phyloP scores from a whole-genome alignment of 2,329 filamentous ascomycete genomes.

The Claviceps capensis region DNA sequence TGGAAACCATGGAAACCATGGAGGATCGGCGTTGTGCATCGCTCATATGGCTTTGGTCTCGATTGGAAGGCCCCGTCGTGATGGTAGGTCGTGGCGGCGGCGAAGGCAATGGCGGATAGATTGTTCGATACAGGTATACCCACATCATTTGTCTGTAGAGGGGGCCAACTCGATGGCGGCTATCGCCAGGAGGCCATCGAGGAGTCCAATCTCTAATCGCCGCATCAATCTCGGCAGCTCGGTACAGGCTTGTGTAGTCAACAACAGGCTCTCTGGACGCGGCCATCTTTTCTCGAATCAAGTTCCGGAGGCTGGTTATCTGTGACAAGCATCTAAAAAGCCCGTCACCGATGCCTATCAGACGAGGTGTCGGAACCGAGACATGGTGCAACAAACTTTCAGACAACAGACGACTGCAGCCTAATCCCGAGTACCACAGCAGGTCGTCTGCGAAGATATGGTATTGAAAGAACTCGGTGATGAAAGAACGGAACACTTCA shows the following conservation, averaged over 20 bases:
- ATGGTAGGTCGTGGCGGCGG: slow-evolving; percentile 18
- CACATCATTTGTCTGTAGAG: slow-evolving; percentile 55
- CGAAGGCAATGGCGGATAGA: slow-evolving; percentile 39
- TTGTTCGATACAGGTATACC: slow-evolving; percentile 48
- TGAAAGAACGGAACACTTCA: slow-evolving; percentile 48
- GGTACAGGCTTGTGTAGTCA: slow-evolving; percentile 58
- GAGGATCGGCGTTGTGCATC: slow-evolving; percentile 18
- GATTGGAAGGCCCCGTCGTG: slow-evolving; percentile 13
- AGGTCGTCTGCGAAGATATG: slow-evolving; percentile 56
- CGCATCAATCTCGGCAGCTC: slow-evolving; percentile 62
- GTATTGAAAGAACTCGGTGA: slow-evolving; percentile 75
- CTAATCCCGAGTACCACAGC: slow-evolving; percentile 32
- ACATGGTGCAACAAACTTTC: slow-evolving; percentile 29
- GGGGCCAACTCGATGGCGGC: slow-evolving; percentile 39
- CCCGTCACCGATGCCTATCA: slow-evolving; percentile 72
- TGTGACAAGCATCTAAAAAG: slow-evolving; percentile 66
- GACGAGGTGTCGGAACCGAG: slow-evolving; percentile 34
- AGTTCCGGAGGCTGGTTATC: slow-evolving; percentile 64
- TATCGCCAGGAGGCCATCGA: slow-evolving; percentile 41
- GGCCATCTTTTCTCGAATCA: slow-evolving; percentile 54
- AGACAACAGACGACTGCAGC: slow-evolving; percentile 23
- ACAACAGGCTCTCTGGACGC: slow-evolving; percentile 51
- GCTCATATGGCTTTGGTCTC: slow-evolving; percentile 10
- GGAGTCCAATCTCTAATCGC: slow-evolving; percentile 65
- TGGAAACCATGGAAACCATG: slow-evolving; percentile 24